Evolutionary conservation across 768 basidiomycete species (phyloP).

Genomic region (Rubroboletus pulcherrimus): DNA sequence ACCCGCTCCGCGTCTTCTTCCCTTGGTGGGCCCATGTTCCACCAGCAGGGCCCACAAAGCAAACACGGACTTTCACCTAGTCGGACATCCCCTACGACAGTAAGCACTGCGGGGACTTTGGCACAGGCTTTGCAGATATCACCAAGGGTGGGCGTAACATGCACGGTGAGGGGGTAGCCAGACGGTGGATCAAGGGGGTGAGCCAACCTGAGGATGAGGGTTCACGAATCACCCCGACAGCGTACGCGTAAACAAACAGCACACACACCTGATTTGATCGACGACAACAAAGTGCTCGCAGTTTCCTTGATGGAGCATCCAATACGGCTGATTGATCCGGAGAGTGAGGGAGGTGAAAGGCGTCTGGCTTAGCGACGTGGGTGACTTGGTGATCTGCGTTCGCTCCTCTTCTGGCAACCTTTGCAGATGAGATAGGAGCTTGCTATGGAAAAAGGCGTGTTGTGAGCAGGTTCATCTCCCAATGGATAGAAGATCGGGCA

Average conservation of each 20-base stretch:
- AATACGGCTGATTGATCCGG: conserved; percentile 73
- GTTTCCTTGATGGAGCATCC: conserved; percentile 75
- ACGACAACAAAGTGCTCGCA: conserved; percentile 79
- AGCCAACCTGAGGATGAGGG: conserved; percentile 41
- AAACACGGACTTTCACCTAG: conserved; percentile 77
- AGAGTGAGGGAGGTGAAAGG: conserved; percentile 52
- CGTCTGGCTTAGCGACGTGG: conserved; percentile 45
- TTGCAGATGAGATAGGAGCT: conserved; percentile 40
- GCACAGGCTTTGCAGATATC: conserved; percentile 67
- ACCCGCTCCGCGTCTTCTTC: conserved; percentile 38
- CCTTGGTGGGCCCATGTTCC: conserved; percentile 54
- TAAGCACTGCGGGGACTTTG: conserved; percentile 65
- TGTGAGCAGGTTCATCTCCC: not conserved
- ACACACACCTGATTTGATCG: conserved; percentile 62
- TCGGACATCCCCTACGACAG: conserved; percentile 67
- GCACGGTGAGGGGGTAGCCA: conserved; percentile 66
- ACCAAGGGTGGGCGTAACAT: conserved; percentile 57
- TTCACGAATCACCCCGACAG: conserved; percentile 3
- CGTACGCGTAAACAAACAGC: not conserved
- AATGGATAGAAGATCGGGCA: conserved; percentile 18
- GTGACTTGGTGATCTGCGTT: conserved; percentile 34
- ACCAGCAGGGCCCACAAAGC: conserved; percentile 73
- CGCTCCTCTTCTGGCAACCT: conserved; percentile 31
- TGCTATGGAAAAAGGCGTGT: conserved; percentile 33
- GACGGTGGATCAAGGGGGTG: conserved; percentile 53